Conservation (phyloP, 352 stramenopile genomes). For the Pythium angustatum region DNA sequence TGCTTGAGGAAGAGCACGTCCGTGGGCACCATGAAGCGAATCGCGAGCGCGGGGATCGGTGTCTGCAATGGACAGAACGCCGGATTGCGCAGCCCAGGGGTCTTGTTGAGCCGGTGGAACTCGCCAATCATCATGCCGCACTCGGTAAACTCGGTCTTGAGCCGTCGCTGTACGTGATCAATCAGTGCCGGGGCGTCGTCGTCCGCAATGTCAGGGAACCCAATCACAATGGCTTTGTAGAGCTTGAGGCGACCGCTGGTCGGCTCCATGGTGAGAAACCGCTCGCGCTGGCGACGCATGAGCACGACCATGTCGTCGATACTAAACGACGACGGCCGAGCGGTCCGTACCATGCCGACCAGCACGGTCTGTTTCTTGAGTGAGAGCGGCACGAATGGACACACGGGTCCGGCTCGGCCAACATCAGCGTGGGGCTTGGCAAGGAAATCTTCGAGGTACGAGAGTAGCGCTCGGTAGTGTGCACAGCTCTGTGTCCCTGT, state of each 20-base stretch:
- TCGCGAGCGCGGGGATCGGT: not conserved
- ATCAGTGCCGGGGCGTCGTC: not conserved
- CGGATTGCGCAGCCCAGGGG: not conserved
- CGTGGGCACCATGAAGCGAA: constrained; percentile 12
- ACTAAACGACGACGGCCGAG: not conserved
- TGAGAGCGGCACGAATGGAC: constrained; percentile 5
- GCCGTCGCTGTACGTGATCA: not conserved
- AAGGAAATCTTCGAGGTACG: constrained; percentile 8
- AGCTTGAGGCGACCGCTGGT: not conserved
- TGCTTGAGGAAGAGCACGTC: constrained; percentile 16
- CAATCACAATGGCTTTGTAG: constrained; percentile 10
- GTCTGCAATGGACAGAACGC: constrained; percentile 3
- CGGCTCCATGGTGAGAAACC: not conserved
- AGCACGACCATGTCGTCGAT: constrained; percentile 4
- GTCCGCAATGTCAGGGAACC: constrained; percentile 2
- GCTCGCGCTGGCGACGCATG: constrained; percentile 7
- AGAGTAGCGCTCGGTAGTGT: constrained; percentile 1
- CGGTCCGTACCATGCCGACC: constrained; percentile 2
- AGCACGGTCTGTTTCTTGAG: constrained; percentile 10
- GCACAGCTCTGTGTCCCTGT: not conserved
- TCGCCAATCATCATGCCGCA: constrained; percentile 16
- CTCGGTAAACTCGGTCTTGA: constrained; percentile 5
- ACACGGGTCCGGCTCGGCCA: constrained; percentile 1
- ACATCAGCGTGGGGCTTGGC: constrained; percentile 8
- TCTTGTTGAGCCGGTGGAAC: constrained; percentile 8